A percentile compares a stretch with the other conserved stretches of the same genome.
Conservation (phyloP, 352 stramenopile species). For the Plasmopara viticola region DNA sequence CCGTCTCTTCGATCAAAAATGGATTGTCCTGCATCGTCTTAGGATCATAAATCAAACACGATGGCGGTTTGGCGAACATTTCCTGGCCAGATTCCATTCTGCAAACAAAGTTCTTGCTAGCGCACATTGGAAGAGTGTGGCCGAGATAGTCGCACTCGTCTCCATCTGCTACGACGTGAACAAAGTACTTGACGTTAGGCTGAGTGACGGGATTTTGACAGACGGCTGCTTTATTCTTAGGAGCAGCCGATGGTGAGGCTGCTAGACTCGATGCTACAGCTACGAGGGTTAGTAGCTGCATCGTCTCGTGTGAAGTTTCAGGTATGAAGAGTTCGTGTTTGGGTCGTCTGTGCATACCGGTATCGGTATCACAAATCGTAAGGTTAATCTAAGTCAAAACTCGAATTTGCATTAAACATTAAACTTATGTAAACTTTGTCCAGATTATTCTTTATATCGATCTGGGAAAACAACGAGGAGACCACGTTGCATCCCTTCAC, state of each 20-base stretch:
- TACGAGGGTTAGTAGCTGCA: constrained; percentile 11
- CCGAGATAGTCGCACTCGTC: constrained; percentile 20
- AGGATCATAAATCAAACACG: constrained; percentile 34
- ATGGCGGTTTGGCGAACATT: constrained; percentile 27
- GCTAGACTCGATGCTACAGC: constrained; percentile 1
- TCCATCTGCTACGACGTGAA: constrained; percentile 32
- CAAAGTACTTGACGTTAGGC: constrained; percentile 16
- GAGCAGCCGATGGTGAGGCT: not conserved
- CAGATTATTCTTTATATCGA: too few relatives aligned
- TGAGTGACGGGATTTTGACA: constrained; percentile 1
- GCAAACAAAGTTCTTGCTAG: constrained; percentile 39
- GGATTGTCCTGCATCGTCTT: constrained; percentile 27
- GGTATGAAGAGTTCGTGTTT: too few relatives aligned
- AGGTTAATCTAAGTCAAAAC: too few relatives aligned
- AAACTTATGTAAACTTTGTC: too few relatives aligned
- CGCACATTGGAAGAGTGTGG: constrained; percentile 33
- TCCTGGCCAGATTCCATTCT: constrained; percentile 38
- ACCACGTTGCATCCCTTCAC: too few relatives aligned
- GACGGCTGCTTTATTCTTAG: constrained; percentile 1
- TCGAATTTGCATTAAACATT: too few relatives aligned
- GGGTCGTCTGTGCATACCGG: too few relatives aligned
- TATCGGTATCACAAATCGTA: too few relatives aligned
- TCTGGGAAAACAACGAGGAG: too few relatives aligned
- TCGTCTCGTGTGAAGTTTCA: not conserved
- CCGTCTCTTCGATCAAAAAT: constrained; percentile 27